Base-by-base conservation (phyloP, 2,329 filamentous ascomycete genomes). In the Neofusicoccum parvum region DNA sequence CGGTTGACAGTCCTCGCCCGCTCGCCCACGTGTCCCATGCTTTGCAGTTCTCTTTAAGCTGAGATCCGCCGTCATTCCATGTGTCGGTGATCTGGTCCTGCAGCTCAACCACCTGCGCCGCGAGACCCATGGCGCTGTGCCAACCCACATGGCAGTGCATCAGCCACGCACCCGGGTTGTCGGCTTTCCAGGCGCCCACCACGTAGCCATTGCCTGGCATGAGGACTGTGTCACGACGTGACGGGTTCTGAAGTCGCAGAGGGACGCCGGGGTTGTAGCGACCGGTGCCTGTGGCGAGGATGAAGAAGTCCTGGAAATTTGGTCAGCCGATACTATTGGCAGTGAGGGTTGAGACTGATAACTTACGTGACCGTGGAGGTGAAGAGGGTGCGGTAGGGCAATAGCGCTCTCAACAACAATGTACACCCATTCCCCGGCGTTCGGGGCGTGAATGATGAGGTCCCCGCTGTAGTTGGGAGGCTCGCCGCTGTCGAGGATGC, bases 201-300 rank as follows among this genome's bases (percentile, higher is more conserved):
- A 81, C 79, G 68, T 82, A 82, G 2, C 78, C 79, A 4, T 68
- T 68, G 0, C 89, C 88, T n/a, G 83, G 84, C 0, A 92, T 77
- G 1, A 90, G 84, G 0, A 90, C 76, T 4, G 65, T 66, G 63
- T 81, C 79, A 14, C 79, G 74, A 20, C 78, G 75, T 1, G 75
- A 71, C 0, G 79, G 79, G 49, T 80, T 79, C 20, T 73, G 62
- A 53, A 79, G 74, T 11, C 70, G 77, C 6, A 82, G 71, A 0
- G 73, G 73, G 2, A 69, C 71, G 2, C 68, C 66, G 5, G 71
- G 71, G 17, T 76, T 73, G 71, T 79, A 81, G 7, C 71, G 70
- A 15, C 59, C 50, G 39, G 67, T n/a, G 3, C 80, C 80, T 1
- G 68, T 67, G 10, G 75, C 79, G 3, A 82, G 69, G 39, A 81